phyloP scores from a whole-genome alignment of 2,329 filamentous ascomycete species.

The Atkinsonella hypoxylon region DNA sequence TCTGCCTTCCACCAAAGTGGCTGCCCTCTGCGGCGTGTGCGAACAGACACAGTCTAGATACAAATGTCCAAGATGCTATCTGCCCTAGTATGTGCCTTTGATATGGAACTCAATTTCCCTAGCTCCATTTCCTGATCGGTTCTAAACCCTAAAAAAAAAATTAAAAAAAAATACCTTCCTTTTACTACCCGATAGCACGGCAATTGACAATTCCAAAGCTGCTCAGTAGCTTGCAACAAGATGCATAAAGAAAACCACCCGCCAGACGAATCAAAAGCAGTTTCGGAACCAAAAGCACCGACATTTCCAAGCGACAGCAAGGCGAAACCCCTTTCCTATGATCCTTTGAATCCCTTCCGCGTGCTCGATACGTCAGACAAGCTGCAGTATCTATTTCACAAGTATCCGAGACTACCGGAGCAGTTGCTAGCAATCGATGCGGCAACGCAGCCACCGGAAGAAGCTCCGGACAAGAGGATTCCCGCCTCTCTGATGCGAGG shows the following conservation, averaged over 20 bases:
- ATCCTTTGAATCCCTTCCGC: conserved; percentile 33
- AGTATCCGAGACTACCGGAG: conserved; percentile 37
- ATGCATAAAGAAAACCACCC: conserved; percentile 38
- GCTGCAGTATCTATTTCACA: conserved; percentile 37
- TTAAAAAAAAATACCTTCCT: not conserved
- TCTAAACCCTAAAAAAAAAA: no score
- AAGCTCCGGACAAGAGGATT: conserved; percentile 16
- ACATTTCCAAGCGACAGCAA: not conserved
- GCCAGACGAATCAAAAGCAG: conserved; percentile 21
- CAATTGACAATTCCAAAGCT: conserved; percentile 26
- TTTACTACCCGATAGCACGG: not conserved
- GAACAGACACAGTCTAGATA: conserved; percentile 41
- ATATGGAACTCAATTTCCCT: not conserved
- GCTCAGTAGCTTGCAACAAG: conserved; percentile 46
- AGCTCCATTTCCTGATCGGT: no score
- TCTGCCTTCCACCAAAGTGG: not conserved
- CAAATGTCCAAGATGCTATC: conserved; percentile 47
- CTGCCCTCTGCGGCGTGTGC: conserved; percentile 39
- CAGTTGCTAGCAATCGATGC: conserved; percentile 37
- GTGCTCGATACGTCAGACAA: conserved; percentile 38
- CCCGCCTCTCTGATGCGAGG: conserved; percentile 22
- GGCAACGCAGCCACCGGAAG: conserved; percentile 34
- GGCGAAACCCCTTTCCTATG: conserved; percentile 4
- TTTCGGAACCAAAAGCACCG: conserved; percentile 8
- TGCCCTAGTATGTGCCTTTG: conserved; percentile 41